phyloP scores from a whole-genome alignment of 169 alveolate genomes.

The Babesia divergens region DNA sequence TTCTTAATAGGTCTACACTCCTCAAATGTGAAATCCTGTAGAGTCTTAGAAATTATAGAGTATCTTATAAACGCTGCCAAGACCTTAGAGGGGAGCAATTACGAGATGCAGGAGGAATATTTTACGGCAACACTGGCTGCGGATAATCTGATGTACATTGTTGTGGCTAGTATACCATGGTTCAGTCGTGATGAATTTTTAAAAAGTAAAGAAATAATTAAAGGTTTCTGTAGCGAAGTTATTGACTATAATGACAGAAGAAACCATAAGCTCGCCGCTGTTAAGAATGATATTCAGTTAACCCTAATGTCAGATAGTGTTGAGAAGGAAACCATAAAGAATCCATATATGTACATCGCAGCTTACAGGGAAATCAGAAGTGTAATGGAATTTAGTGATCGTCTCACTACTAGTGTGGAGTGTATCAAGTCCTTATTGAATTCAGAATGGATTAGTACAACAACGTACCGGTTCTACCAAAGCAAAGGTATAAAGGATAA shows the following conservation, averaged over 20 bases:
- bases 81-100: neutral
- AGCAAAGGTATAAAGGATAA: conserved; percentile 57
- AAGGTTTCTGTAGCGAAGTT: conserved; percentile 10
- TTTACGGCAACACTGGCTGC: conserved; percentile 15
- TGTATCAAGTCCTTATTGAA: conserved; percentile 34
- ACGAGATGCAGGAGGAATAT: conserved; percentile 11
- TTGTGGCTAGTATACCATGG: conserved; percentile 62
- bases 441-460: conserved; percentile 44
- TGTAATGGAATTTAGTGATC: neutral
- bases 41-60: conserved; percentile 27
- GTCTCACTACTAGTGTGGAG: conserved; percentile 44
- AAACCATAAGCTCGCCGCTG: neutral
- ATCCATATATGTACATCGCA: conserved; percentile 45
- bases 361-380: conserved; percentile 9
- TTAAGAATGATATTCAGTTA: neutral
- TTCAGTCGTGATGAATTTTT: conserved; percentile 49
- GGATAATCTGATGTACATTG: conserved; percentile 59
- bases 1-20: conserved; percentile 51
- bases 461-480: conserved; percentile 63
- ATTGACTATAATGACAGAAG: conserved; percentile 42
- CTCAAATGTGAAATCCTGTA: conserved; percentile 10
- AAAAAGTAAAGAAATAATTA: conserved; percentile 9
- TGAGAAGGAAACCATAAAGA: neutral
- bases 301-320: too few relatives aligned
- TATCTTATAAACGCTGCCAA: conserved; percentile 24